A percentile compares a stretch with the other conserved stretches of the same genome.
These are phyloP conservation scores for Fonsecaea nubica DNA, from an alignment of 2,329 filamentous ascomycete species.

Conservation along the genomic window DNA sequence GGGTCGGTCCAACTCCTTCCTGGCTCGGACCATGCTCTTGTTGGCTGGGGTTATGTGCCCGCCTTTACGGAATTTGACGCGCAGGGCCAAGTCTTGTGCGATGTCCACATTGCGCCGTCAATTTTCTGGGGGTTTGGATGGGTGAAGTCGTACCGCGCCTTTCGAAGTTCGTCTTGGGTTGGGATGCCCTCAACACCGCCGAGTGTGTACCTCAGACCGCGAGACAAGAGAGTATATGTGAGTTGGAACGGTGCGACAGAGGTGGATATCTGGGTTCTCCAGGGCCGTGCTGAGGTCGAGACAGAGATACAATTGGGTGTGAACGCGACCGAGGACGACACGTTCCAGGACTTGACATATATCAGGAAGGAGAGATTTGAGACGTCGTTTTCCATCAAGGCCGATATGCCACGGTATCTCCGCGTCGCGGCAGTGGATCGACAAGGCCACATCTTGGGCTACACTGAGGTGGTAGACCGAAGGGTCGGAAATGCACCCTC, in stretches of 20 bases:
- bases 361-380: constrained; percentile 11
- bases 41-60: constrained; percentile 58
- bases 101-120: constrained; percentile 55
- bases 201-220: constrained; percentile 2
- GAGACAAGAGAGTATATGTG: constrained; percentile 35
- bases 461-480: constrained; percentile 5
- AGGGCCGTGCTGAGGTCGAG: background rate
- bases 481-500: constrained; percentile 2
- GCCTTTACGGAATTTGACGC: constrained; percentile 57
- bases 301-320: background rate
- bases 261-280: constrained; percentile 35
- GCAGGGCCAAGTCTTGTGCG: constrained; percentile 55
- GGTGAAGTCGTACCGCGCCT: constrained; percentile 62
- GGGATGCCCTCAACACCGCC: constrained; percentile 48
- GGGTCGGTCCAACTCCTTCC: constrained; percentile 51
- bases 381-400: background rate
- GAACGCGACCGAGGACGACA: background rate
- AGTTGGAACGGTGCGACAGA: constrained; percentile 58
- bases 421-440: constrained; percentile 16
- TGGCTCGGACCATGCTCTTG: constrained; percentile 51
- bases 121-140: constrained; percentile 43
- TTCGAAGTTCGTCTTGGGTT: constrained; percentile 58
- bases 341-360: background rate
- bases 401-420: constrained; percentile 3
- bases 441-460: constrained; percentile 3